phyloP scores from a whole-genome alignment of 768 basidiomycete genomes.

The Mrakia frigida region DNA sequence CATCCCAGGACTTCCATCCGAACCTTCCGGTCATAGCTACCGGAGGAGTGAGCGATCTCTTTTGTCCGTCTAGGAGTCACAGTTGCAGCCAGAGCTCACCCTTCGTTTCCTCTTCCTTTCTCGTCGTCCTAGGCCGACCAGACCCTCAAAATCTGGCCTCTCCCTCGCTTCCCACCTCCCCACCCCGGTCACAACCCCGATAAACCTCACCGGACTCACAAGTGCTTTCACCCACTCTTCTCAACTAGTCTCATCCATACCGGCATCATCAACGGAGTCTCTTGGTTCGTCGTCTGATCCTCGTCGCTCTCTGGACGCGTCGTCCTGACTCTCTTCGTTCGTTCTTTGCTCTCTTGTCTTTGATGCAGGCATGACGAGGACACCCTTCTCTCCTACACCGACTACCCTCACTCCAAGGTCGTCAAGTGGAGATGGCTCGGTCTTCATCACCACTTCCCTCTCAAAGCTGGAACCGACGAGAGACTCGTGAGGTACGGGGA shows the following conservation, averaged over 20 bases:
- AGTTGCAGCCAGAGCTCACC: not conserved
- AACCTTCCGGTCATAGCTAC: slow-evolving; percentile 22
- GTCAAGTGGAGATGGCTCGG: slow-evolving; percentile 29
- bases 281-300: slow-evolving; percentile 12
- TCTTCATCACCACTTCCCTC: slow-evolving; percentile 23
- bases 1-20: slow-evolving; percentile 27
- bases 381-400: slow-evolving; percentile 19
- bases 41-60: slow-evolving; percentile 17
- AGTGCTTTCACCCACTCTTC: slow-evolving; percentile 27
- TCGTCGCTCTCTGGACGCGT: not conserved
- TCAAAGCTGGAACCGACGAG: not conserved
- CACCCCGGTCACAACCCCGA: too few species aligned
- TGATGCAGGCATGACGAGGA: slow-evolving; percentile 16
- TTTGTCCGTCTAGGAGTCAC: not conserved
- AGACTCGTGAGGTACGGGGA: not conserved
- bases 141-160: slow-evolving; percentile 31
- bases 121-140: slow-evolving; percentile 19
- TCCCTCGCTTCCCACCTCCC: slow-evolving; percentile 21
- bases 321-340: not conserved
- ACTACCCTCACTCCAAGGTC: not conserved
- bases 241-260: slow-evolving; percentile 12
- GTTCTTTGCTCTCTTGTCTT: not conserved
- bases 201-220: not conserved
- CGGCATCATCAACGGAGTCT: slow-evolving; percentile 22
- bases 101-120: not conserved